Conservation (phyloP, 2,329 filamentous ascomycete genomes). For the Aureobasidium leucospermi region DNA sequence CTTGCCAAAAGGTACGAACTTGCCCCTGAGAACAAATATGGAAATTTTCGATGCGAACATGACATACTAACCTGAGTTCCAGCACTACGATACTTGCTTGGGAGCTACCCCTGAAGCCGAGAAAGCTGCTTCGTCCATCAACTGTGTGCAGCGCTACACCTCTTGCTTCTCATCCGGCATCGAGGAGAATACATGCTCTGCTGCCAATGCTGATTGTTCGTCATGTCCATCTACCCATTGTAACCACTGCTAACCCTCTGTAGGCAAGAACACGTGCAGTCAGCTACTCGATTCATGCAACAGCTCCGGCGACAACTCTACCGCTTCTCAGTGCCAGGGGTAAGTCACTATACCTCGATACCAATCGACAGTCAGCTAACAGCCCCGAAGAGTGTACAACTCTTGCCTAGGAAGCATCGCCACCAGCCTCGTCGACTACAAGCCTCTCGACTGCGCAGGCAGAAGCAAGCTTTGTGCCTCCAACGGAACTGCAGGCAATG, state of each 20-base stretch:
- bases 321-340: background rate
- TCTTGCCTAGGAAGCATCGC: background rate
- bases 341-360: no score
- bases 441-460: background rate
- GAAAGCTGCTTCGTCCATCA: background rate
- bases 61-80: no score
- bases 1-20: background rate
- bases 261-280: background rate
- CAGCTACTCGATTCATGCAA: background rate
- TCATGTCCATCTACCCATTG: background rate
- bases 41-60: no score
- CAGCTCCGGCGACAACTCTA: background rate
- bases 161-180: background rate
- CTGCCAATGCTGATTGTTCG: background rate
- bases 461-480: background rate
- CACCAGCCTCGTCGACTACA: background rate
- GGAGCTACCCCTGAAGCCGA: background rate
- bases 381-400: background rate
- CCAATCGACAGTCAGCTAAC: no score
- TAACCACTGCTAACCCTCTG: background rate
- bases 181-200: background rate
- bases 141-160: slow-evolving; percentile 3
- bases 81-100: background rate
- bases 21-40: no score
- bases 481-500: background rate